Percentiles rank a stretch among this genome's conserved stretches.
These are phyloP conservation scores for Diplodia corticola DNA, from an alignment of 2,329 filamentous ascomycete genomes.

Conservation along the genomic window DNA sequence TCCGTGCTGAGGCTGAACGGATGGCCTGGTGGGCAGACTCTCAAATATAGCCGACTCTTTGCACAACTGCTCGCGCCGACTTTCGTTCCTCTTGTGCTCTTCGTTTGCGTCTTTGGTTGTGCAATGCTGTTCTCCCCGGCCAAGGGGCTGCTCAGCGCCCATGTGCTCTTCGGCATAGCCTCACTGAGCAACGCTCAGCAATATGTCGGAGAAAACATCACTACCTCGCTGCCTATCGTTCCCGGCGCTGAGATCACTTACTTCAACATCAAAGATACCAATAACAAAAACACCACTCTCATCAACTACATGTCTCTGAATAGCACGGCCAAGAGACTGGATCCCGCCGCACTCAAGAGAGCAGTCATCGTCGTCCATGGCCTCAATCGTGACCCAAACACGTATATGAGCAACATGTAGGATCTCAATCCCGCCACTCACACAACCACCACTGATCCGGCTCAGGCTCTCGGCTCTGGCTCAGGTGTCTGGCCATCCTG, in stretches of 20 bases:
- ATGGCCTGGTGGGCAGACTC: neutral
- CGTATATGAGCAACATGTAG: constrained; percentile 23
- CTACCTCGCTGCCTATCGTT: constrained; percentile 8
- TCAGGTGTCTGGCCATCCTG: constrained; percentile 1
- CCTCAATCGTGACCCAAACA: constrained; percentile 21
- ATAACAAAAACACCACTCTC: constrained; percentile 19
- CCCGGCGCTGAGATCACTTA: constrained; percentile 22
- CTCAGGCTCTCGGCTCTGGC: neutral
- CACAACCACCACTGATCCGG: neutral
- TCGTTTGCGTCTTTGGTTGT: neutral
- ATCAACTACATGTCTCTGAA: constrained; percentile 23
- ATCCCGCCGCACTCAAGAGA: constrained; percentile 12
- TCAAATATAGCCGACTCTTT: neutral
- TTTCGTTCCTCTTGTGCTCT: neutral
- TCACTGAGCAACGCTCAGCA: constrained; percentile 17
- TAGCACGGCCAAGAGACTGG: neutral
- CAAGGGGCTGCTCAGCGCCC: neutral
- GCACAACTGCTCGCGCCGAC: neutral
- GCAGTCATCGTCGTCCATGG: constrained; percentile 23
- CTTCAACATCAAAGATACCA: constrained; percentile 22
- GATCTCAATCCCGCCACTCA: too few relatives aligned
- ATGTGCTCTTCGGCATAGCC: neutral
- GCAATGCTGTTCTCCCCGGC: neutral
- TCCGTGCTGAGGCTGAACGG: neutral
- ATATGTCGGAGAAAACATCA: constrained; percentile 16